Base-by-base conservation (phyloP, 1,284 basidiomycete species). In the Malassezia furfur region DNA sequence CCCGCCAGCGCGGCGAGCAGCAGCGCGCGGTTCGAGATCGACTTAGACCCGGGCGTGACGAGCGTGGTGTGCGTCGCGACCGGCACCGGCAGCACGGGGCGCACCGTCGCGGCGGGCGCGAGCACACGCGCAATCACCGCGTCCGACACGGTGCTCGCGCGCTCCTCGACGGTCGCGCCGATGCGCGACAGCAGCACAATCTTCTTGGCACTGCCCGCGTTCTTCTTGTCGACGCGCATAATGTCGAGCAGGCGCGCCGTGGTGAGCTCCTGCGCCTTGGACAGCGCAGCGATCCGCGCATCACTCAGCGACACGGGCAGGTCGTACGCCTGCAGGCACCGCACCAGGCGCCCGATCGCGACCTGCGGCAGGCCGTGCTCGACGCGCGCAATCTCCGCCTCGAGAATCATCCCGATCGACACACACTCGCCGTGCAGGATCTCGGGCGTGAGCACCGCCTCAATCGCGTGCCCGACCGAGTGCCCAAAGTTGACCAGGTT, bases 151-250 rank as follows among this genome's bases (percentile, higher is more conserved):
- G 83, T 83, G 1, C 88, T 90, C 1, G 93, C 94, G 76, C 86
- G 87, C 66, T 86, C 85, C 77, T 99, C 93, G 70, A 85, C 85
- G 0, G 91, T 96, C 67, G 85, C 85, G 40, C 94, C 94, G 63
- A 98, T 96, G 58, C 84, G 81, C 39, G 84, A 85, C 32, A 98
- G 81, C 34, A 98, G 80, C 44, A 98, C 94, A 59, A 98, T 83
- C 79, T 94, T 96, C 80, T 94, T 96, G 67, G 85, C 83, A 38
- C 53, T 82, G 70, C 52, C 93, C 54, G 84, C 85, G 76, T 98
- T 98, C 81, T 99, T 98, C 81, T 99, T 98, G 81, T 99, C 93
- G 59, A 98, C 85, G 61, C 82, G 82, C 82, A 84, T 84, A 72
- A 96, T 87, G 76, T 96, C 90, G 43, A 98, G 81, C 14, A 99